Evolutionary conservation across 2,329 filamentous ascomycete species (phyloP).

Genomic region (Pseudocercospora eumusae): DNA sequence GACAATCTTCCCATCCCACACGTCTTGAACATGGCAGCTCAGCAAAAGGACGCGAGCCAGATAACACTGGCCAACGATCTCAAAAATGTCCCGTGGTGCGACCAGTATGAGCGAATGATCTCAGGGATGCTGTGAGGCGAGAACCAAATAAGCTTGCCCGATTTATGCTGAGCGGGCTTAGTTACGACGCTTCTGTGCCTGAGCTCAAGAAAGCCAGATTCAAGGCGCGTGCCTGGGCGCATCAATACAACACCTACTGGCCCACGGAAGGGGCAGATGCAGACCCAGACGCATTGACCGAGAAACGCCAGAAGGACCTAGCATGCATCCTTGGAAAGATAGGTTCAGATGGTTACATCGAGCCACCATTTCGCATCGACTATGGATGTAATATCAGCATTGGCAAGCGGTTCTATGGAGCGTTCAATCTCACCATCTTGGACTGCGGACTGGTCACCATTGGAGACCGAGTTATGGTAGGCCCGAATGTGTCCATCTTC

Average conservation of each 20-base stretch:
- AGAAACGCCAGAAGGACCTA: slow-evolving; percentile 17
- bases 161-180: background rate
- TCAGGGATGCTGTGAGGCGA: slow-evolving; percentile 57
- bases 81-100: slow-evolving; percentile 57
- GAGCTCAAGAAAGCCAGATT: slow-evolving; percentile 56
- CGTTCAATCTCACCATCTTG: slow-evolving; percentile 58
- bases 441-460: slow-evolving; percentile 57
- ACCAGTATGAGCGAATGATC: slow-evolving; percentile 66
- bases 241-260: slow-evolving; percentile 61
- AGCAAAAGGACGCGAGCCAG: slow-evolving; percentile 46
- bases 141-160: no score
- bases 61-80: slow-evolving; percentile 53
- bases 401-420: slow-evolving; percentile 65
- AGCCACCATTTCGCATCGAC: slow-evolving; percentile 64
- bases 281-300: slow-evolving; percentile 12
- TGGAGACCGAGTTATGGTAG: slow-evolving; percentile 55
- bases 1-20: no score
- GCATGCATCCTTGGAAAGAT: slow-evolving; percentile 25
- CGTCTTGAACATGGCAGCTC: slow-evolving; percentile 31
- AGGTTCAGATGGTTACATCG: slow-evolving; percentile 52
- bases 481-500: slow-evolving; percentile 56
- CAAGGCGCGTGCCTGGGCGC: slow-evolving; percentile 56
- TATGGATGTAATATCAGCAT: slow-evolving; percentile 67
- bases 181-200: slow-evolving; percentile 51
- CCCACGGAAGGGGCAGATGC: slow-evolving; percentile 38